Evolutionary conservation across 345 rosid genomes (phyloP), one percentile per base, ranked within the genome.

Genomic region (Geranium rotundifolium): DNA sequence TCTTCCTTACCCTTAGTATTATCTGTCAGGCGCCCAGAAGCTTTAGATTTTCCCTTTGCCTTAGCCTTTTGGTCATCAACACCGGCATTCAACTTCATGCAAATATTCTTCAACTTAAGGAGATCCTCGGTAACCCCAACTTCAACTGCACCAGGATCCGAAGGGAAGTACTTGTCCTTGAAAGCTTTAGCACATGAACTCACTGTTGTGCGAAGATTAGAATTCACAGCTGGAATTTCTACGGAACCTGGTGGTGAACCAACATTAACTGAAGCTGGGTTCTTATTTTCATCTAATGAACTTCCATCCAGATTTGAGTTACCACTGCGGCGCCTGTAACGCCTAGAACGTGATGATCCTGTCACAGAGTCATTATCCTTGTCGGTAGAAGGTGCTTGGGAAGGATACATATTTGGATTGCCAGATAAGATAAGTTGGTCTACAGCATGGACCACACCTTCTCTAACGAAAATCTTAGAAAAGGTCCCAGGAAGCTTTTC

Each of bases 61-160:
- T 84, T 90, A 31, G 74, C 75, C 76, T 85, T 95, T 69, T 88
- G 93, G 72, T 90, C 95, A 49, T 90, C 93, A 63, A 89, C 77
- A 72, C 93, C 87, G 60, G 56, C 66, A 85, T 77, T 87, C 69
- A 95, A 72, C 76, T 88, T 88, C 68, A 46, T 58, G 80, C 97
- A 88, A 68, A 95, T 93, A 81, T 82, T 80, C 76, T 87, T 95
- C 64, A 95, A 69, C 65, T 75, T 88, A 61, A 90, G 67, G 17
- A 95, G 97, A 82, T 95, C 95, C 79, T 90, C 97, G 30, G 93
- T 88, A 65, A 90, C 97, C 61, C 99, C 97, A 75, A 78, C 88
- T 72, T 88, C 95, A 59, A 75, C 66, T 64, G 81, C 82, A 58
- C 91, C 95, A 18, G 83, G 80, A 79, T 83, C 93, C 12, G 90